Base-by-base conservation (phyloP, 108 stramenopile genomes). In the Schizochytrium sp. region DNA sequence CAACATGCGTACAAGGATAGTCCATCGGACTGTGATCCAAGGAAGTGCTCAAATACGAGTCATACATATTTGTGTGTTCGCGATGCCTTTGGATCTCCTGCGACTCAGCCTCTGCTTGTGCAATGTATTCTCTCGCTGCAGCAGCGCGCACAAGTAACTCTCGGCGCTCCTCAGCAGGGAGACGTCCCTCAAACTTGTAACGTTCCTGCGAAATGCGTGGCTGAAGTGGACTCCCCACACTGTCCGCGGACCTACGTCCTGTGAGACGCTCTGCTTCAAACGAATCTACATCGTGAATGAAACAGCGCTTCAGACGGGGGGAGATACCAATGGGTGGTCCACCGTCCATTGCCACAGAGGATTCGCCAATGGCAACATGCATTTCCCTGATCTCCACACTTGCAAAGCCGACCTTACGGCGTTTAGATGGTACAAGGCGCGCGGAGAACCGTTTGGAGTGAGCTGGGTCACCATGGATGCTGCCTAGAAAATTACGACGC, bases 181-280 rank as follows among this genome's bases (percentile, higher is more conserved):
- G 50, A 49, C 73, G 46, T 46, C 73, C 73, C n/a, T 83, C 73
- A n/a, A 49, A 1, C 19, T 49, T 55, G 53, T 53, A 83, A 12
- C 73, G 46, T n/a, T 83, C 73, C 2, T 83, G 46, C 50, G 50
- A 49, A 28, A 83, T 49, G 28, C 73, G 46, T 53, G 49, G 73
- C 73, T 49, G 73, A 46, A 83, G 38, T 38, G 73, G 73, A 53
- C 73, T 83, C 19, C 73, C 73, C 8, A 83, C 73, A 47, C 73
- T 83, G 53, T 55, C 53, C 19, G 46, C 53, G 15, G 53, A 55
- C 28, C 73, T 17, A n/a, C 73, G 73, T 7, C 73, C 73, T n/a
- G 73, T 83, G 50, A 53, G 50, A 5, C 73, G 73, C 40, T 83
- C 73, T n/a, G n/a, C 10, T n/a, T 83, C 73, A 83, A 83, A 83